These are phyloP conservation scores for Hypoxylon fuscum DNA, from an alignment of 495 filamentous ascomycete species.

Conservation along the genomic window DNA sequence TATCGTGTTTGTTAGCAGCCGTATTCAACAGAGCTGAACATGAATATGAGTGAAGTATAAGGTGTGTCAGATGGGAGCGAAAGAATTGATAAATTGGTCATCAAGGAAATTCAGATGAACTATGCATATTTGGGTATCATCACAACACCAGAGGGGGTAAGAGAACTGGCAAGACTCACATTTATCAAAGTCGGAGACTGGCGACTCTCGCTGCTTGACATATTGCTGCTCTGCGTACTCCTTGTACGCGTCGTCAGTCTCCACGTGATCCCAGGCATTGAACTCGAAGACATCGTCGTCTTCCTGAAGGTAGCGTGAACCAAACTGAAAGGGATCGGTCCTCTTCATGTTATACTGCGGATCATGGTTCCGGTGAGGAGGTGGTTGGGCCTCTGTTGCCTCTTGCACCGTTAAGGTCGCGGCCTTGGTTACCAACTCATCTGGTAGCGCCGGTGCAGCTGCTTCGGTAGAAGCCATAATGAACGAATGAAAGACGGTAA, in stretches of 20 bases:
- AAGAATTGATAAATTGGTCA: slow-evolving; percentile 66
- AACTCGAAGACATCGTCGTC: slow-evolving; percentile 90
- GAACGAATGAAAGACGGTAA: background rate
- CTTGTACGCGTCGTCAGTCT: slow-evolving; percentile 82
- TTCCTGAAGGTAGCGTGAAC: slow-evolving; percentile 82
- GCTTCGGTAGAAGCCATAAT: slow-evolving; percentile 25
- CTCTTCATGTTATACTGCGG: slow-evolving; percentile 75
- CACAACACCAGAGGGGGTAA: slow-evolving; percentile 49
- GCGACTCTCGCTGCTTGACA: slow-evolving; percentile 78
- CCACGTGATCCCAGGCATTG: slow-evolving; percentile 99
- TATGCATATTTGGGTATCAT: slow-evolving; percentile 68
- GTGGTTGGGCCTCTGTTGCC: slow-evolving; percentile 24
- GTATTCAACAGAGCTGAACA: slow-evolving; percentile 1
- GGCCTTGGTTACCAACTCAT: slow-evolving; percentile 29
- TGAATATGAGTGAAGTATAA: slow-evolving; percentile 9
- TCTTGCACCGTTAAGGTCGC: slow-evolving; percentile 42
- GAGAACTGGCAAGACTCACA: slow-evolving; percentile 52
- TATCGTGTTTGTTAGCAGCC: slow-evolving; percentile 49
- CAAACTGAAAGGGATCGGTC: slow-evolving; percentile 93
- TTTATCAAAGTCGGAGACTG: slow-evolving; percentile 88
- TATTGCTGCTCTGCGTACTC: slow-evolving; percentile 84
- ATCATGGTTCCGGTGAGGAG: slow-evolving; percentile 64
- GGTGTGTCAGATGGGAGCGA: slow-evolving; percentile 69
- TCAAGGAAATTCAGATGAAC: slow-evolving; percentile 67
- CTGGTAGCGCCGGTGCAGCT: slow-evolving; percentile 13